Evolutionary conservation across 2,329 filamentous ascomycete species (phyloP).

Genomic region (Sporothrix sp.): DNA sequence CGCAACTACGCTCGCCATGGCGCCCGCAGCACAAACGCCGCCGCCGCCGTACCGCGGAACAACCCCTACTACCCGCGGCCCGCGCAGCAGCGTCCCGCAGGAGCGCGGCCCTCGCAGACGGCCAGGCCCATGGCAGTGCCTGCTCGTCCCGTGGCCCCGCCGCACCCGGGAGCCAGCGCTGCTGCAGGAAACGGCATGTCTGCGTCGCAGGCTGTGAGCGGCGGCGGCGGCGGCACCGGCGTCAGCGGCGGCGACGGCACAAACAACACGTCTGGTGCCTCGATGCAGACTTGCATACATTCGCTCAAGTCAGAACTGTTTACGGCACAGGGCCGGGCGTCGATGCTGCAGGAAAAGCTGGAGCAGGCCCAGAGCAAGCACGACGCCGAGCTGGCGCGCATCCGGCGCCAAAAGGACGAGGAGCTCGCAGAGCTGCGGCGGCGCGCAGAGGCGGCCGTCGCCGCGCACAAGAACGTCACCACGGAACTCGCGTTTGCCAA

Average conservation of each 20-base stretch:
- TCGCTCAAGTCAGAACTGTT: slow-evolving; percentile 47
- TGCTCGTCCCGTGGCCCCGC: not conserved
- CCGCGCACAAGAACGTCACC: slow-evolving; percentile 53
- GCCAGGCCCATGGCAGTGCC: not conserved
- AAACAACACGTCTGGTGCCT: slow-evolving; percentile 23
- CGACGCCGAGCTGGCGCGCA: slow-evolving; percentile 49
- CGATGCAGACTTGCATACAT: slow-evolving; percentile 43
- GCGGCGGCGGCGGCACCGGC: not conserved
- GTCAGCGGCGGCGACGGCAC: not conserved
- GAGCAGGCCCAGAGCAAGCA: slow-evolving; percentile 52
- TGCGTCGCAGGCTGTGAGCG: not conserved
- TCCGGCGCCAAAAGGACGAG: slow-evolving; percentile 56
- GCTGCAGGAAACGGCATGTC: not conserved
- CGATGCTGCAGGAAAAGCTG: slow-evolving; percentile 64
- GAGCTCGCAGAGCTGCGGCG: slow-evolving; percentile 53
- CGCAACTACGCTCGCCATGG: not conserved
- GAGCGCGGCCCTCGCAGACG: not conserved
- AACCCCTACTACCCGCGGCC: not conserved
- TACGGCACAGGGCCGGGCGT: slow-evolving; percentile 59
- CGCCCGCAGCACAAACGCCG: not conserved
- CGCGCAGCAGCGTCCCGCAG: not conserved
- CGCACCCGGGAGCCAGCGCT: not conserved
- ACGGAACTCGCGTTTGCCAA: slow-evolving; percentile 65
- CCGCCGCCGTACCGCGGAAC: not conserved
- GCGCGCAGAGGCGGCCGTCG: slow-evolving; percentile 53